Percentiles rank a stretch among this genome's conserved stretches.
Evolutionary conservation across 768 basidiomycete species (phyloP).

Genomic region (Trametes meyenii): DNA sequence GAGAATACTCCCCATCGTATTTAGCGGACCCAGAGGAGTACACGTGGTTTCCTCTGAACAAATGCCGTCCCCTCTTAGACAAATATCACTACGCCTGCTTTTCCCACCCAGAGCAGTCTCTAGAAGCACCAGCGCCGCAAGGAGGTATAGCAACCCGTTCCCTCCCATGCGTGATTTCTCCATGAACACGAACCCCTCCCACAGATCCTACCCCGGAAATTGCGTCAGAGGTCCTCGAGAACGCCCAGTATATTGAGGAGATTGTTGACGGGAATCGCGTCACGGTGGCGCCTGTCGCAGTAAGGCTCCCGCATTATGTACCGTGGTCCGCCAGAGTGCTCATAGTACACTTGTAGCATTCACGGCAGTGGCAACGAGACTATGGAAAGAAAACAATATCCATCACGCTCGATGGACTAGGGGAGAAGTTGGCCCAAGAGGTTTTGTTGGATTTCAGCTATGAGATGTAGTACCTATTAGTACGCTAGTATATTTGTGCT

Average conservation of each 20-base stretch:
- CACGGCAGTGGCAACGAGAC: constrained; percentile 23
- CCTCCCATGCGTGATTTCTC: not conserved
- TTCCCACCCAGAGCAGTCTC: constrained; percentile 61
- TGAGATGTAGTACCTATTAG: constrained; percentile 14
- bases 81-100: constrained; percentile 70
- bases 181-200: not conserved
- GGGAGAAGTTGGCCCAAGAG: constrained; percentile 28
- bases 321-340: not conserved
- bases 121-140: constrained; percentile 35
- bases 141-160: constrained; percentile 27
- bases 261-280: not conserved
- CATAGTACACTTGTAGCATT: not conserved
- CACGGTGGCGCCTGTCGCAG: constrained; percentile 1
- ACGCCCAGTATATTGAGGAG: not conserved
- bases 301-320: not conserved
- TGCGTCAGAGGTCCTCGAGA: not conserved
- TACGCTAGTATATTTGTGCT: too few species aligned
- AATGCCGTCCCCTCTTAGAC: constrained; percentile 64
- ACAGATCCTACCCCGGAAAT: constrained; percentile 1
- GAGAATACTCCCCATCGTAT: constrained; percentile 87
- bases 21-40: constrained; percentile 86
- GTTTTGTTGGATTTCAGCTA: constrained; percentile 27
- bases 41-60: constrained; percentile 70
- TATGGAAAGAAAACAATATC: constrained; percentile 20
- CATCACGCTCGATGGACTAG: constrained; percentile 27